Evolutionary conservation across 1,284 basidiomycete genomes (phyloP), one percentile per base, ranked within the genome.

Genomic region (Termitomyces sp.): DNA sequence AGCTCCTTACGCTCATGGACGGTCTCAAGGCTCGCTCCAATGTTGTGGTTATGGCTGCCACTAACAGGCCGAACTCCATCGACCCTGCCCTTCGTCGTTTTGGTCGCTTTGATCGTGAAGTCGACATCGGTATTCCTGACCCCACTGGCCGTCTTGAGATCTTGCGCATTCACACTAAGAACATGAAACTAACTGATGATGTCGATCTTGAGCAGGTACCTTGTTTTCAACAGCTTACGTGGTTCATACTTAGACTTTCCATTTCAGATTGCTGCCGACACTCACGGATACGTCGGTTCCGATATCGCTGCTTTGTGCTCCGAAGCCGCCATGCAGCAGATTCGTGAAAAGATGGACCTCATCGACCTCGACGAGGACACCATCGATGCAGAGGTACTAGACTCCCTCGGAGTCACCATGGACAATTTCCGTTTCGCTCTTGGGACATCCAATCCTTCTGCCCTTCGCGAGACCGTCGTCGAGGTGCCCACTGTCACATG

Each of bases 41-140:
- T 70, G 93, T 99, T 52, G 96, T 99, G 60, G 96, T 99, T 54
- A 99, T 99, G 96, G 96, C 96, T 51, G 97, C 96, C 17, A 99
- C 96, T 58, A 99, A 99, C 79, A 80, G 94, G 64, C 97, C 96
- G 43, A 99, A 99, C 80, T 98, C 97, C 17, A 98, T 99, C 65
- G 97, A 99, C 70, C 96, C 96, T 44, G 96, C 96, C 31, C 88
- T 99, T 40, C 88, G 96, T 69, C 94, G 96, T 57, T 98, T 98
- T 73, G 96, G 96, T 70, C 93, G 97, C 55, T 99, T 99, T 74
- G 97, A 99, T 76, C 92, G 96, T 68, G 97, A 99, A 77, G 91
- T 99, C 61, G 96, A 99, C 75, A 99, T 99, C 63, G 94, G 97
- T 69, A 98, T 99, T 63, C 97, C 96, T 52, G 96, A 99, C 73